Base-by-base conservation (phyloP, 2,329 filamentous ascomycete genomes). In the Fusarium sp. region DNA sequence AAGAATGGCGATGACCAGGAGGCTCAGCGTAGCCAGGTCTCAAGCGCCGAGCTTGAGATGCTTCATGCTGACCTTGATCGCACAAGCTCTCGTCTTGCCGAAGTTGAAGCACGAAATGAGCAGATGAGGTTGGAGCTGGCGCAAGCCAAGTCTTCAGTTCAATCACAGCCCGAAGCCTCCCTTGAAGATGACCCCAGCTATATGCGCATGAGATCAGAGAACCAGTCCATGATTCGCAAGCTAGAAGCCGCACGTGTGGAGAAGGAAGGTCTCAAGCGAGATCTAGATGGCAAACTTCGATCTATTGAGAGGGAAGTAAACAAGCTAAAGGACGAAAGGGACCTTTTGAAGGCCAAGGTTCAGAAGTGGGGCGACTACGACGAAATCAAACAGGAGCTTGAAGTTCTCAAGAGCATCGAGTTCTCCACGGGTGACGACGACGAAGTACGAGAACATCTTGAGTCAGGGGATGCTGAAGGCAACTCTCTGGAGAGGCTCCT, bases 391-490 rank as follows among this genome's bases (percentile, higher is more conserved):
- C 94, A 97, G 73, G 97, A 99, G 82, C 88, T 99, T 4, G 96
- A 98, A 78, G 95, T 98, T 70, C 89, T 99, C 69, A 98, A 98
- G 89, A 97, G 96, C 75, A 98, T 99, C 77, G 96, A 99, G 81
- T 98, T 99, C 78, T 94, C 96, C 2, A 96, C 94, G 1, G 95
- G 94, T 9, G 93, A 96, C 71, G 95, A 97, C 69, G 93, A 95
- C 55, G 91, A 93, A 2, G 84, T 87, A 10, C 79, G 83, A 33
- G 86, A 85, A 17, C 75, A 81, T 31, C 73, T 82, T 3, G 84
- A 86, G 29, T 78, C 80, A 6, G 75, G 78, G 46, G 71, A 77
- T 35, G 74, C 83, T 7, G 91, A 91, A 79, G 91, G 93, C 49
- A 94, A 97, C 76, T 95, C 92, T 2, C 84, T 99, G 11, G 96